Evolutionary conservation across 305 asterid species (phyloP).

Genomic region (Solanum aculeatissimum): DNA sequence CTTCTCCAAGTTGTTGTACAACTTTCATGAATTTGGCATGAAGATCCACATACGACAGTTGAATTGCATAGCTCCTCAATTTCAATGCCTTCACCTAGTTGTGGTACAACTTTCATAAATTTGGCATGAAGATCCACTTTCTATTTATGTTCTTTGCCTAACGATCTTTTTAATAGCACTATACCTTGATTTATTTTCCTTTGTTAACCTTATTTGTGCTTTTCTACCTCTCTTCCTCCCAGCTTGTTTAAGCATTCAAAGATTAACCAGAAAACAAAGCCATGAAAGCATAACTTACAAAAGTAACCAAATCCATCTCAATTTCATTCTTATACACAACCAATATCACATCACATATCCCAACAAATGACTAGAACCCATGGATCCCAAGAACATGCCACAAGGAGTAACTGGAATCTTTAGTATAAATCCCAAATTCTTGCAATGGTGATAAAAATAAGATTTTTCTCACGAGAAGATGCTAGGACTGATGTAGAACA

Average conservation of each 20-base stretch:
- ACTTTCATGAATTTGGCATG: no score
- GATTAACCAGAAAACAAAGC: neutral
- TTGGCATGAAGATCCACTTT: no score
- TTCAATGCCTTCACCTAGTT: no score
- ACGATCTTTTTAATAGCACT: no score
- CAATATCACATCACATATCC: neutral
- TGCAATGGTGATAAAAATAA: slow-evolving; percentile 11
- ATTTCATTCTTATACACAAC: slow-evolving; percentile 18
- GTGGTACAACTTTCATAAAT: no score
- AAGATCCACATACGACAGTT: no score
- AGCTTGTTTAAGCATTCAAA: no score
- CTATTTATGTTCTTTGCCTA: no score
- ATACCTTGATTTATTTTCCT: neutral
- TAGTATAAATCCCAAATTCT: slow-evolving; percentile 18
- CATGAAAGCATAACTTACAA: slow-evolving; percentile 8
- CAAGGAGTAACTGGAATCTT: slow-evolving; percentile 23
- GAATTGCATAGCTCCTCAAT: no score
- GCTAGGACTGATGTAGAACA: neutral
- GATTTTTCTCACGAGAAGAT: neutral
- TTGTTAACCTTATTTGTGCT: neutral
- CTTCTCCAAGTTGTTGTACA: no score
- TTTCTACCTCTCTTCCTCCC: neutral
- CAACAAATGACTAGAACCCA: slow-evolving; percentile 3
- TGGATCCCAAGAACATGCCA: slow-evolving; percentile 13
- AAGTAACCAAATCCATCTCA: slow-evolving; percentile 23